Evolutionary conservation across 257 asterid species (phyloP), one percentile per base, ranked within the genome.

Genomic region (Jacaranda mimosifolia): DNA sequence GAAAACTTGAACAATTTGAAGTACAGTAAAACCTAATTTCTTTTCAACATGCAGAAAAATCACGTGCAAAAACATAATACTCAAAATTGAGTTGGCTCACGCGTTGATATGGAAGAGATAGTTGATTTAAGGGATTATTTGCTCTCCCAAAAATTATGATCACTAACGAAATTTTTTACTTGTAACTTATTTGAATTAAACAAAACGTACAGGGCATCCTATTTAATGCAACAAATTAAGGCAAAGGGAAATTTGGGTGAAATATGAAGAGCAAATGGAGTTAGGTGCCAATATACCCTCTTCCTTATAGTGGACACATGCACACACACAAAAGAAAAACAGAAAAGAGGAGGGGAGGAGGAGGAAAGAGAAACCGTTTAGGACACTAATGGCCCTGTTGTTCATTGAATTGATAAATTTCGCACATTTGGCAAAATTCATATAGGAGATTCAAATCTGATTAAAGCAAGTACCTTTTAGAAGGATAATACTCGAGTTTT

Each of bases 11-110:
- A 70, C 19, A 4, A 43, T 6, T 49, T 26, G 4, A 76, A 17
- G 75, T 64, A 26, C 35, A 51, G 51, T 38, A 55, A 39, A 71
- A 71, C 70, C 45, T 60, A 46, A 63, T 48, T 26, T 26, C 57
- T 49, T 19, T 9, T 64, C 35, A 18, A 70, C 56, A 75, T 11
- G 63, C 72, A 75, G 65, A 19, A 56, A 57, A 17, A 63, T 49
- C 49, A 46, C 38, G 11, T 53, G 14, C 4, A 68, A 62, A 26
- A n/a, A 53, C 19, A 35, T 35, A 26, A 43, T 52, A 60, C 53
- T 74, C 53, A 21, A 68, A 38, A 36, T 56, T 42, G 42, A 70
- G 63, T 63, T 19, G 38, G 67, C 7, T 76, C 73, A 56, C 75
- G 62, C 2, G 68, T 39, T 45, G 38, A 58, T 42, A 7, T 0